Evolutionary conservation across 2,329 filamentous ascomycete genomes (phyloP).

Genomic region (Cercospora nicotianae): DNA sequence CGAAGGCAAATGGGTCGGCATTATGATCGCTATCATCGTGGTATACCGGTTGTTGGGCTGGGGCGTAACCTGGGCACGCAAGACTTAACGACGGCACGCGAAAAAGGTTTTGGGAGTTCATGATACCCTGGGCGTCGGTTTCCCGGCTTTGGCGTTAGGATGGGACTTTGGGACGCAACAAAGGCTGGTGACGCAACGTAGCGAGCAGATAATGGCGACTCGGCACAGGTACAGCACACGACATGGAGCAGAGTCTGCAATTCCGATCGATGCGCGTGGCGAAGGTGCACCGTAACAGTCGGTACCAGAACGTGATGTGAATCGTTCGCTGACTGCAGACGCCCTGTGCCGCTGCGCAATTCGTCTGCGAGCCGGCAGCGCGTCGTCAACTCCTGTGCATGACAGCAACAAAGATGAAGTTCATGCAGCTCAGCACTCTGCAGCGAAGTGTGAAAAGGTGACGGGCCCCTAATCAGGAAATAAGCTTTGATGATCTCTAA

Average conservation of each 20-base stretch:
- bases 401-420: not conserved
- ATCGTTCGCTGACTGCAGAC: not conserved
- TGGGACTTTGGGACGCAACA: not conserved
- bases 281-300: not conserved
- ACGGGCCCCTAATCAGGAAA: not conserved
- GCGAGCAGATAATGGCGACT: not conserved
- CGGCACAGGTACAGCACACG: not conserved
- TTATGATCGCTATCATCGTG: constrained; percentile 69
- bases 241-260: not conserved
- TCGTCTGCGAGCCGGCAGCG: not conserved
- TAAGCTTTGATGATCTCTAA: constrained; percentile 9
- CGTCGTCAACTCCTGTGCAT: not conserved
- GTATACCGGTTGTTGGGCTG: constrained; percentile 69
- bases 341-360: not conserved
- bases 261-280: not conserved
- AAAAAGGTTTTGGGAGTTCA: not conserved
- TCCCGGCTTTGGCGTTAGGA: constrained; percentile 1
- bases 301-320: not conserved
- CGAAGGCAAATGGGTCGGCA: constrained; percentile 67
- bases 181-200: not conserved
- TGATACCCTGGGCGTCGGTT: constrained; percentile 1
- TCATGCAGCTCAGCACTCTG: not conserved
- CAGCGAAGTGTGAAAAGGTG: not conserved
- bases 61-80: constrained; percentile 46
- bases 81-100: constrained; percentile 14